Percentiles rank a stretch among this genome's conserved stretches.
Conservation (phyloP, 306 rosid genomes). For the Vicia sativa region DNA sequence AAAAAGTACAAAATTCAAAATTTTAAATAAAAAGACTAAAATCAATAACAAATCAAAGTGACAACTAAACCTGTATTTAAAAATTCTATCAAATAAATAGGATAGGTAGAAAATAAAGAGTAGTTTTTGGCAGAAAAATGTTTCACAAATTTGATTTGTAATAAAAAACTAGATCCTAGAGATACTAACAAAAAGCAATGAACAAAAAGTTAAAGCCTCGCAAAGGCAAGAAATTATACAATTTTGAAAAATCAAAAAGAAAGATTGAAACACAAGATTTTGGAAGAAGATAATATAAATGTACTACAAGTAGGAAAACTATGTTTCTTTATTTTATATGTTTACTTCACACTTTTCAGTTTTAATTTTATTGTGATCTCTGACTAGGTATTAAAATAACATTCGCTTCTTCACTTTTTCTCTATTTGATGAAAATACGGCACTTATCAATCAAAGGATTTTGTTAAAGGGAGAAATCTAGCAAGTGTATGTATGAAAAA, state of each 20-base stretch:
- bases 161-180: no score
- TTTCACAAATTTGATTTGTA: no score
- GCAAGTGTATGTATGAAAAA: not conserved
- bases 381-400: not conserved
- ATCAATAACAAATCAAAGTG: no score
- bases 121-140: no score
- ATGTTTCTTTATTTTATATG: slow-evolving; percentile 5
- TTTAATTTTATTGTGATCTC: not conserved
- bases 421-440: not conserved
- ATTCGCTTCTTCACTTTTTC: not conserved
- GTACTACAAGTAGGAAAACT: not conserved
- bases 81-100: no score
- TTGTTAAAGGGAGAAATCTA: not conserved
- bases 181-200: not conserved
- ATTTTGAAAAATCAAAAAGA: slow-evolving; percentile 1
- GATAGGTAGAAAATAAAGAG: no score
- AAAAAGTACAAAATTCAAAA: no score
- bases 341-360: slow-evolving; percentile 2
- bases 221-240: slow-evolving; percentile 34
- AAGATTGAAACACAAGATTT: slow-evolving; percentile 36
- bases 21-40: no score
- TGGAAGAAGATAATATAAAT: slow-evolving; percentile 11
- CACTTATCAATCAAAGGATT: not conserved
- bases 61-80: no score
- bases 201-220: slow-evolving; percentile 2